phyloP scores from a whole-genome alignment of 495 filamentous ascomycete species.

The Penicillium taxi region DNA sequence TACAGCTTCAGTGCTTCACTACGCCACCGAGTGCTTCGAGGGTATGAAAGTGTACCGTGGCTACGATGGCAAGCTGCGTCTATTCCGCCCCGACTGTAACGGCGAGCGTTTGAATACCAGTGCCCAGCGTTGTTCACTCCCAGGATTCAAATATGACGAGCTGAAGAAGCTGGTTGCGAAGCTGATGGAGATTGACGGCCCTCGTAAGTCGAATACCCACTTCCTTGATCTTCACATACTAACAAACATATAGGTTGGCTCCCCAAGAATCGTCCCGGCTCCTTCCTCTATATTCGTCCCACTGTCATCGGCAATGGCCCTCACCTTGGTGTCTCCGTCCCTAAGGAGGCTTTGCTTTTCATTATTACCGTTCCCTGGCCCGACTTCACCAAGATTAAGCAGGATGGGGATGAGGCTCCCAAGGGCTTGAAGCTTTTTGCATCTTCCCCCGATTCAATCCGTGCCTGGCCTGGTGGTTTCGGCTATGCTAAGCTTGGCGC shows the following conservation, averaged over 20 bases:
- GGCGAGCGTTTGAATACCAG: constrained; percentile 63
- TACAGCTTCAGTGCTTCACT: constrained; percentile 78
- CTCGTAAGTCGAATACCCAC: constrained; percentile 21
- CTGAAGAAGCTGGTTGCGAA: constrained; percentile 68
- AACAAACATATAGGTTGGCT: constrained; percentile 57
- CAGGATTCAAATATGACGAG: constrained; percentile 62
- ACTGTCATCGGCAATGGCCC: constrained; percentile 76
- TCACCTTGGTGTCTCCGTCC: constrained; percentile 72
- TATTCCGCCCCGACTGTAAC: constrained; percentile 81
- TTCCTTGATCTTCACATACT: constrained; percentile 3
- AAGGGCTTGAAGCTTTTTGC: constrained; percentile 71
- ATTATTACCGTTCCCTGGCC: constrained; percentile 74
- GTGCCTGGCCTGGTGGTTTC: constrained; percentile 90
- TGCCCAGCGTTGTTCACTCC: constrained; percentile 66
- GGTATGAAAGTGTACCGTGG: constrained; percentile 84
- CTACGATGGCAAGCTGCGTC: constrained; percentile 67
- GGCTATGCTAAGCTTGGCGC: constrained; percentile 86
- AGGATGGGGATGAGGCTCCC: constrained; percentile 14
- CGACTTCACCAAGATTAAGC: constrained; percentile 34
- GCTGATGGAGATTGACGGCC: constrained; percentile 46
- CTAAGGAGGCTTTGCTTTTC: constrained; percentile 76
- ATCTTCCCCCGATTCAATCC: constrained; percentile 64
- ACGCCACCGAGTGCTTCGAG: constrained; percentile 90
- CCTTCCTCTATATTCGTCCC: constrained; percentile 74
- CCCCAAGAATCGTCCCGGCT: constrained; percentile 50